Percentiles rank a stretch among this genome's conserved stretches.
Conservation (phyloP, 78 protist species). For the Dictyostelium purpureum region DNA sequence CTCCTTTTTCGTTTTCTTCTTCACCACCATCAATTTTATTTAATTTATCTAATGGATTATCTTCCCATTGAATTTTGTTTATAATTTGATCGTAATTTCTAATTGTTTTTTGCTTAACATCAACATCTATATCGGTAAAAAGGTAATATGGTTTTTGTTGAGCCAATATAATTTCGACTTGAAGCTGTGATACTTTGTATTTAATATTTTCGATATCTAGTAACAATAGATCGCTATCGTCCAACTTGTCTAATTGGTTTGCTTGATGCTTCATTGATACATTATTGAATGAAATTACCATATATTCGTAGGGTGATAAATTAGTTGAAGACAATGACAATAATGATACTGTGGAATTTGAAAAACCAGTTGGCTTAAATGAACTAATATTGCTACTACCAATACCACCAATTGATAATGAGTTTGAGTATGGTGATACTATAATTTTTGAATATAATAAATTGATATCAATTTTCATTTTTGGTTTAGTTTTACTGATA, state of each 20-base stretch:
- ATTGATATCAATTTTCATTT: constrained; percentile 15
- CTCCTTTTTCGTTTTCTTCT: no score
- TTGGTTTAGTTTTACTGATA: not conserved
- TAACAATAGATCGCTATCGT: not conserved
- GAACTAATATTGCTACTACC: no score
- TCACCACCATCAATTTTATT: not conserved
- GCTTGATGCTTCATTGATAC: constrained; percentile 3
- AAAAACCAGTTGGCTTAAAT: not conserved
- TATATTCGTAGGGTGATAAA: not conserved
- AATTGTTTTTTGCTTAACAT: not conserved
- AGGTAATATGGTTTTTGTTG: not conserved
- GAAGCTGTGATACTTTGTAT: not conserved
- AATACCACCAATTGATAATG: not conserved
- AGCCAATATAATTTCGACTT: not conserved
- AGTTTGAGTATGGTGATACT: not conserved
- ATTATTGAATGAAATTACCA: not conserved
- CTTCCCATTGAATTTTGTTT: not conserved
- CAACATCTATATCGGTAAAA: not conserved
- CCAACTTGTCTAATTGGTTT: not conserved
- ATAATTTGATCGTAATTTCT: not conserved
- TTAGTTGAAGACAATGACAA: not conserved
- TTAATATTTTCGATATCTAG: not conserved
- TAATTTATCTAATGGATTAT: not conserved
- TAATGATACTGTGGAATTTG: not conserved
- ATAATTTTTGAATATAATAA: not conserved